Percentiles rank a stretch among this genome's conserved stretches.
Conservation (phyloP, 768 basidiomycete genomes). For the Cytidiella melzeri region DNA sequence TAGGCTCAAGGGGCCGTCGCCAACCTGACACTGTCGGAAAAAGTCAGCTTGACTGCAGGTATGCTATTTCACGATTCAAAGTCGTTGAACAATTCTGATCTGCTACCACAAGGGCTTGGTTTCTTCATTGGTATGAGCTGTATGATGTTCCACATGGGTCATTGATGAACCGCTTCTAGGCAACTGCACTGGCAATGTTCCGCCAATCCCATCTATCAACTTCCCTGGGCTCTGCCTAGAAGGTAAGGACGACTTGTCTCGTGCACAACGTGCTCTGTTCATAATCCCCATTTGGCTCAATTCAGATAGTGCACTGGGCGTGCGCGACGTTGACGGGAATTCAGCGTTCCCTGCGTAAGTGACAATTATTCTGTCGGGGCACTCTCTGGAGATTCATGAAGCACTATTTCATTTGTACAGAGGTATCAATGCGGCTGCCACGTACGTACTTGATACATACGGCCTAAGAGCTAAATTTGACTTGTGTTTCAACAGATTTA, state of each 20-base stretch:
- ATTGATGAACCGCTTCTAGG: constrained; percentile 2
- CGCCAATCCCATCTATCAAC: constrained; percentile 13
- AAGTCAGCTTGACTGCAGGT: constrained; percentile 28
- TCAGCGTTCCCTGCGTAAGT: constrained; percentile 42
- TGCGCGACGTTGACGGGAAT: constrained; percentile 34
- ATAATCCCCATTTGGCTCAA: neutral
- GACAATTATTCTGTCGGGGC: neutral
- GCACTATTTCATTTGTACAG: too few species aligned
- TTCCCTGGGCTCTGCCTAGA: constrained; percentile 21
- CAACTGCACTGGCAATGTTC: constrained; percentile 19
- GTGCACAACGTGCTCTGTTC: too few species aligned
- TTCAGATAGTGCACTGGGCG: constrained; percentile 27
- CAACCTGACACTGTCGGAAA: constrained; percentile 30
- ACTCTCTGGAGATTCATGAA: too few species aligned
- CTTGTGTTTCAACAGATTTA: constrained; percentile 27
- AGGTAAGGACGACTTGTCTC: constrained; percentile 17
- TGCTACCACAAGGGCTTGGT: neutral
- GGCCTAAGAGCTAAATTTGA: neutral
- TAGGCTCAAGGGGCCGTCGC: constrained; percentile 45
- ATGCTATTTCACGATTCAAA: constrained; percentile 14
- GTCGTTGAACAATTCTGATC: neutral
- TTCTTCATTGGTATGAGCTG: neutral
- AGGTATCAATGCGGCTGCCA: constrained; percentile 32
- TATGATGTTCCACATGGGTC: neutral
- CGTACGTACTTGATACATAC: constrained; percentile 17